Conservation (phyloP, 352 stramenopile genomes). For the Globisporangium barbulae region DNA sequence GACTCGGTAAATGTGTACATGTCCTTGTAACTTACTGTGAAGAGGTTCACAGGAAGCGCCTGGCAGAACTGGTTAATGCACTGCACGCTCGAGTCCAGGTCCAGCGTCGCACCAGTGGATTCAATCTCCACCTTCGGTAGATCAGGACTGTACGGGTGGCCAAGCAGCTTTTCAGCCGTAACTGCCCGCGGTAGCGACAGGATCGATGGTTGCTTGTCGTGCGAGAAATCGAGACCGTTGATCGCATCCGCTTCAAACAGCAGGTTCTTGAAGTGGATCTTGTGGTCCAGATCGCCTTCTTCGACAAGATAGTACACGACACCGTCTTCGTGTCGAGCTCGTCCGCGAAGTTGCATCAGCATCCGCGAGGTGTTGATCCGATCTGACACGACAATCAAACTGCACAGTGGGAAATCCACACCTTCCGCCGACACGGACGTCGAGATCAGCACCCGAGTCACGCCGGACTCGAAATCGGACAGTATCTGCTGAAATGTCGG, state of each 20-base stretch:
- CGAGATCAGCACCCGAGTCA: constrained; percentile 60
- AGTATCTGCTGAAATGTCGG: constrained; percentile 58
- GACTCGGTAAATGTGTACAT: constrained; percentile 49
- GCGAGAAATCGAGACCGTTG: constrained; percentile 54
- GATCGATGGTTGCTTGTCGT: constrained; percentile 61
- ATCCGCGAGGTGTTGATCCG: constrained; percentile 50
- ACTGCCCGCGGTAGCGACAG: constrained; percentile 53
- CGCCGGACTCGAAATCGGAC: constrained; percentile 51
- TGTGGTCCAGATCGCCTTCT: constrained; percentile 39
- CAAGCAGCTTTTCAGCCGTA: constrained; percentile 35
- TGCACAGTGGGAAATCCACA: constrained; percentile 77
- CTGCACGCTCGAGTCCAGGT: constrained; percentile 70
- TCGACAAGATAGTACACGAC: constrained; percentile 75
- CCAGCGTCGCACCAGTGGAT: constrained; percentile 58
- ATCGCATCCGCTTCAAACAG: constrained; percentile 46
- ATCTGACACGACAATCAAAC: constrained; percentile 61
- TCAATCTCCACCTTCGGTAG: constrained; percentile 39
- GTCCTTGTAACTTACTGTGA: constrained; percentile 46
- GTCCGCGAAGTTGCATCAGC: constrained; percentile 71
- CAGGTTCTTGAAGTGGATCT: constrained; percentile 47
- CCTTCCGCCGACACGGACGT: constrained; percentile 77
- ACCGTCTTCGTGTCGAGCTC: constrained; percentile 70
- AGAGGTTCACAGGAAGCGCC: constrained; percentile 52
- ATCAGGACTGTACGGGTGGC: constrained; percentile 20
- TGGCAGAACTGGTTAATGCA: constrained; percentile 82